phyloP scores from a whole-genome alignment of 805 yeast species.

The Metschnikowia drakensbergensis region DNA sequence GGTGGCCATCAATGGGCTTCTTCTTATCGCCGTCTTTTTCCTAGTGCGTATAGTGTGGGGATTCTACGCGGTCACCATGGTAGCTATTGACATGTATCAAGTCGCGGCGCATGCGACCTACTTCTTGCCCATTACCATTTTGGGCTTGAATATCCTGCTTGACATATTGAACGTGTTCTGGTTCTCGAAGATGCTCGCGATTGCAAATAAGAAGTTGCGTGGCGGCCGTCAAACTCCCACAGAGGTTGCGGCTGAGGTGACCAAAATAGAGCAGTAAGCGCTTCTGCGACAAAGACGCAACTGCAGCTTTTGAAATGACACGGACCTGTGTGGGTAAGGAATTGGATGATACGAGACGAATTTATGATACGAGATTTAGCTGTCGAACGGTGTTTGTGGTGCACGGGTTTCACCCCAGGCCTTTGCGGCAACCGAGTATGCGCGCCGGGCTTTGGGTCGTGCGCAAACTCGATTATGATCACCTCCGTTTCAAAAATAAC shows the following conservation, averaged over 20 bases:
- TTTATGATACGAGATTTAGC: too few species aligned
- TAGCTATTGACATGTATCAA: constrained; percentile 45
- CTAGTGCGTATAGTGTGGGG: constrained; percentile 84
- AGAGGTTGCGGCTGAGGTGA: constrained; percentile 6
- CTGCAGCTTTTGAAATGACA: background rate
- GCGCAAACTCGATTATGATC: constrained; percentile 4
- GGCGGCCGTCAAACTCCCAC: constrained; percentile 6
- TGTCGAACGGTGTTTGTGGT: background rate
- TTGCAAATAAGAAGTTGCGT: constrained; percentile 55
- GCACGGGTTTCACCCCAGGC: background rate
- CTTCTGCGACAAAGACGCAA: background rate
- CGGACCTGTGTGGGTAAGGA: too few species aligned
- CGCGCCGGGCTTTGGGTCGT: constrained; percentile 4
- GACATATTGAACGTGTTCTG: constrained; percentile 72
- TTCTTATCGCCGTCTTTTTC: constrained; percentile 69
- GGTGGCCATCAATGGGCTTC: constrained; percentile 65
- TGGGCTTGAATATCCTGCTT: constrained; percentile 58
- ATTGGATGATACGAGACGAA: too few species aligned
- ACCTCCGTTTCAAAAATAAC: constrained; percentile 5
- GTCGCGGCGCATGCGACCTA: constrained; percentile 44
- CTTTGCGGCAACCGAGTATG: constrained; percentile 4
- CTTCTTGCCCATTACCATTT: constrained; percentile 46
- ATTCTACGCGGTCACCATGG: constrained; percentile 57
- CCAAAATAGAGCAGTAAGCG: constrained; percentile 8
- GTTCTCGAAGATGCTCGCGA: constrained; percentile 81